Evolutionary conservation across 495 filamentous ascomycete genomes (phyloP).

Genomic region (Aspergillus biplanus): DNA sequence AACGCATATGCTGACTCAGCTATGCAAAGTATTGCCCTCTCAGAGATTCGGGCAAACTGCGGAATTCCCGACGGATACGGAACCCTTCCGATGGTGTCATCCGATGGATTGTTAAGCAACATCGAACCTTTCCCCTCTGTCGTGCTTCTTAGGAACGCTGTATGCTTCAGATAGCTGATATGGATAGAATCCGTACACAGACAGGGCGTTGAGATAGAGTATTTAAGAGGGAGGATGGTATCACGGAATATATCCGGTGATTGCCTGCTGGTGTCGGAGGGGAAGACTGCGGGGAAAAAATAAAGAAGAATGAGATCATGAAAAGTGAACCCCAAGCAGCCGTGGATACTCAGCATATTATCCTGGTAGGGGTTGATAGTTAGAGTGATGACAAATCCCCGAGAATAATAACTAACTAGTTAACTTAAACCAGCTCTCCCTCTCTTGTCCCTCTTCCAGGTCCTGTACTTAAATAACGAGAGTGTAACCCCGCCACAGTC

Average conservation of each 20-base stretch:
- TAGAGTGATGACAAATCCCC: conserved; percentile 1
- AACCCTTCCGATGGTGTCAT: conserved; percentile 17
- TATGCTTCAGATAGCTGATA: not conserved
- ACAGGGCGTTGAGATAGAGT: not conserved
- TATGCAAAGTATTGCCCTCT: not conserved
- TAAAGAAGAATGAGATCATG: not conserved
- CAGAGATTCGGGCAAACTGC: too few species aligned
- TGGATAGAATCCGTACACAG: not conserved
- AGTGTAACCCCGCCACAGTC: too few species aligned
- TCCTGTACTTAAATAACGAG: too few species aligned
- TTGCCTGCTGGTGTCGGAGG: not conserved
- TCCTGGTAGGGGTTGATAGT: not conserved
- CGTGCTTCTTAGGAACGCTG: not conserved
- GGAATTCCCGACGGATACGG: conserved; percentile 17
- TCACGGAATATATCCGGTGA: not conserved
- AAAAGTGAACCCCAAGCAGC: not conserved
- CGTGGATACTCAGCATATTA: not conserved
- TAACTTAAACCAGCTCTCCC: too few species aligned
- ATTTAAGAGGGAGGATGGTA: too few species aligned
- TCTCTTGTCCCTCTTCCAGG: too few species aligned
- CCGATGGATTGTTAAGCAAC: conserved; percentile 6
- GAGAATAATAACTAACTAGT: not conserved
- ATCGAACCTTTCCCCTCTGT: conserved; percentile 5
- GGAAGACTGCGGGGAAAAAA: conserved; percentile 1
- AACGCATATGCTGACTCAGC: not conserved